Conservation (phyloP, 768 basidiomycete genomes). For the Tulasnella sp. region DNA sequence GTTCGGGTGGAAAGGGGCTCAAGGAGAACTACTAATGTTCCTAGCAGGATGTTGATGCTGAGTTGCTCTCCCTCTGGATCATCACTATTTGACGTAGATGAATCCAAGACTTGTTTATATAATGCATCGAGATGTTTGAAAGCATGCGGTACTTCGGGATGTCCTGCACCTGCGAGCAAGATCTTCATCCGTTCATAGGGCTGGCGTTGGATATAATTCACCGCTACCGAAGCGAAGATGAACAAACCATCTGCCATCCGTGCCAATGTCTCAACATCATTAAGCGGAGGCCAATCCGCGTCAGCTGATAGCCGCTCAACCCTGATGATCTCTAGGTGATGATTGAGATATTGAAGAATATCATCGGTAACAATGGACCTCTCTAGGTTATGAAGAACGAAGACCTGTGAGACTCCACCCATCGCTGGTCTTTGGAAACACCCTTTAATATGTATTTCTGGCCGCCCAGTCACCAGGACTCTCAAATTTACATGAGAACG, state of each 20-base stretch:
- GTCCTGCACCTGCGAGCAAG: neutral
- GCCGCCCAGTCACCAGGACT: constrained; percentile 27
- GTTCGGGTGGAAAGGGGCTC: neutral
- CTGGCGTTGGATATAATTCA: neutral
- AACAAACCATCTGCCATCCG: neutral
- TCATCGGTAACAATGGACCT: constrained; percentile 1
- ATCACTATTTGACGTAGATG: neutral
- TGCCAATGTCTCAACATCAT: neutral
- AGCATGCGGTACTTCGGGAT: neutral
- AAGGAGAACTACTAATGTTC: constrained; percentile 1
- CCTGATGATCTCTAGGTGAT: neutral
- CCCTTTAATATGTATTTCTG: constrained; percentile 23
- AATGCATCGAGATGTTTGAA: neutral
- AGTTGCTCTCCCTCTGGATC: neutral
- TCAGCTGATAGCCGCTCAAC: neutral
- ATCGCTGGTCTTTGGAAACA: no score
- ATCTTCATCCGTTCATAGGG: neutral
- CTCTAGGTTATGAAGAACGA: constrained; percentile 11
- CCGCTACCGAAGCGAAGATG: neutral
- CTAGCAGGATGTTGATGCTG: neutral
- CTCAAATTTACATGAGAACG: constrained; percentile 22
- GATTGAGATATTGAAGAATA: constrained; percentile 10
- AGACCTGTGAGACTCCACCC: no score
- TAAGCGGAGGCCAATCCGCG: neutral
- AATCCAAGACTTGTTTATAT: neutral